Percentiles rank a stretch among this genome's conserved stretches.
These are phyloP conservation scores for Massospora cicadina DNA, from an alignment of 371 early-diverging fungal genomes.

Conservation along the genomic window DNA sequence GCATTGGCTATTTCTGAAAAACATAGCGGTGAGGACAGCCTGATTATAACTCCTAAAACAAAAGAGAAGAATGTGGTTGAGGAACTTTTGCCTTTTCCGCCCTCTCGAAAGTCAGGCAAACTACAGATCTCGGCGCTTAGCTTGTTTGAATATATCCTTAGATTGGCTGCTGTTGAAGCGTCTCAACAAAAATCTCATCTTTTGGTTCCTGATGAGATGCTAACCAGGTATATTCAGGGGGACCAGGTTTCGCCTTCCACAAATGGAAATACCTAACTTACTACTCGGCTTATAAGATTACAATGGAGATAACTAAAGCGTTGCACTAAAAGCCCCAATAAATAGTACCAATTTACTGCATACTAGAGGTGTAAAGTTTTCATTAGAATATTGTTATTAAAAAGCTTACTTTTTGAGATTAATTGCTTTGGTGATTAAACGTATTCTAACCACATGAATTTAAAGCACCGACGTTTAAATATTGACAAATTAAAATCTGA, in stretches of 20 bases:
- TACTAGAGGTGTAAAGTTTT: too few relatives aligned
- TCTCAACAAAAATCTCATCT: slow-evolving; percentile 40
- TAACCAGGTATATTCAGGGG: slow-evolving; percentile 24
- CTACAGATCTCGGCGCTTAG: slow-evolving; percentile 19
- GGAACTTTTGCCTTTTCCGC: neutral
- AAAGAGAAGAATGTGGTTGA: neutral
- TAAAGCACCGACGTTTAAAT: too few relatives aligned
- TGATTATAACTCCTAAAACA: neutral
- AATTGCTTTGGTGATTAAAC: too few relatives aligned
- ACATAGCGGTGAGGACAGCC: neutral
- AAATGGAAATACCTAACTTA: too few relatives aligned
- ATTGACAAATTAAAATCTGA: too few relatives aligned
- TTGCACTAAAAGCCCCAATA: too few relatives aligned
- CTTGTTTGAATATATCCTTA: slow-evolving; percentile 43
- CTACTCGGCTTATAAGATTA: too few relatives aligned
- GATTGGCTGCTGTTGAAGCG: slow-evolving; percentile 38
- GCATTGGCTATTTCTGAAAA: neutral
- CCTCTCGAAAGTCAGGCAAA: neutral
- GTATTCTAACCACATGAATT: too few relatives aligned
- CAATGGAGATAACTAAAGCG: too few relatives aligned
- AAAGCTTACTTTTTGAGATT: too few relatives aligned
- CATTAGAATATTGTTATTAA: too few relatives aligned
- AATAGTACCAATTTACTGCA: too few relatives aligned
- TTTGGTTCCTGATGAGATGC: slow-evolving; percentile 45
- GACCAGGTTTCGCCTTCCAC: slow-evolving; percentile 4